Base-by-base conservation (phyloP, 2,329 filamentous ascomycete genomes). In the Paramyrothecium sp. region DNA sequence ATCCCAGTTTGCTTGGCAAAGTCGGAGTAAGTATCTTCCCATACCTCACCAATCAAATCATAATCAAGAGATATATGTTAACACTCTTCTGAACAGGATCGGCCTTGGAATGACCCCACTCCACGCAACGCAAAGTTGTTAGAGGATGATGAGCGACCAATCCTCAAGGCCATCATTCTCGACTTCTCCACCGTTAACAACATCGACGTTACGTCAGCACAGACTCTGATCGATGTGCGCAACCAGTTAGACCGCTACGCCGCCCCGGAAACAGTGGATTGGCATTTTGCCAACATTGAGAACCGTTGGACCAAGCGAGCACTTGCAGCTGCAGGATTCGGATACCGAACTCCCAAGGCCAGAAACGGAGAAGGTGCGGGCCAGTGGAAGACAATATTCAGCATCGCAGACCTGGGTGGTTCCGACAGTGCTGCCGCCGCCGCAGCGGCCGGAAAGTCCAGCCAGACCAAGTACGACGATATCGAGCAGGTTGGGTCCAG, bases 331-430 rank as follows among this genome's bases (percentile, higher is more conserved):
- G 81, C 80, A 3, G 82, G 82, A 1, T 85, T 85, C 59, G 83
- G 82, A 10, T 74, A 69, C 65, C 69, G 69, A 12, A 72, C 71
- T 7, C 75, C 65, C 11, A 65, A 34, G 56, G 13, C 13, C 38
- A 66, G 60, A n/a, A 47, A 56, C 49, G 56, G 62, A 48, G 63
- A 65, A 11, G 60, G 60, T 16, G 54, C 68, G 2, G 67, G 67
- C 17, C 65, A 72, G 20, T 75, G 71, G 72, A 93, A 92, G 74
- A 90, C 92, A 21, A 93, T 98, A 64, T 98, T 97, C 81, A 92
- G 87, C 68, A 93, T 98, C 34, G 91, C 94, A 1, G 92, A 97
- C 68, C 86, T 96, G 54, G 87, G 91, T 58, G 89, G 92, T 11
- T 77, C 79, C 1, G 78, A 87, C 56, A 91, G 88, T 19, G 90